Evolutionary conservation across 352 stramenopile genomes (phyloP).

Genomic region (Globisporangium parvum): DNA sequence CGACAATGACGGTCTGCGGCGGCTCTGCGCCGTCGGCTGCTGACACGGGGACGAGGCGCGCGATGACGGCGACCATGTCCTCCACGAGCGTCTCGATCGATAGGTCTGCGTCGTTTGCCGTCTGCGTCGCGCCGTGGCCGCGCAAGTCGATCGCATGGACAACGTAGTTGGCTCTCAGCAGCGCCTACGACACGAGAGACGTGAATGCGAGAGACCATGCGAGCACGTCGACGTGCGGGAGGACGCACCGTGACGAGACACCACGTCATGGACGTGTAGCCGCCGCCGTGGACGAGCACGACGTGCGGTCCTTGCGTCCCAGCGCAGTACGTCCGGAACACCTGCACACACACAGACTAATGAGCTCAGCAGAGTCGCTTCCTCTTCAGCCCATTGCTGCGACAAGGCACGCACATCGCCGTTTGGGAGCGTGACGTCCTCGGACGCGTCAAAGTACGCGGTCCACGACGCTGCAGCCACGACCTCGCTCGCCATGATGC

Average conservation of each 20-base stretch:
- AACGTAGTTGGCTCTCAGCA: constrained; percentile 71
- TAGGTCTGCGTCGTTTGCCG: constrained; percentile 56
- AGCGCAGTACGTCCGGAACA: constrained; percentile 74
- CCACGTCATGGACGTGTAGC: constrained; percentile 87
- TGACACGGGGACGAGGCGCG: constrained; percentile 37
- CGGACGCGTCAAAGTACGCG: constrained; percentile 69
- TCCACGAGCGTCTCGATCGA: constrained; percentile 72
- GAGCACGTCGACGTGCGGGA: not conserved
- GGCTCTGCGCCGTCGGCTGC: constrained; percentile 19
- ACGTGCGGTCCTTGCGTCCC: constrained; percentile 62
- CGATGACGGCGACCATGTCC: constrained; percentile 55
- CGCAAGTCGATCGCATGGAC: constrained; percentile 83
- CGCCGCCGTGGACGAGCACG: constrained; percentile 79
- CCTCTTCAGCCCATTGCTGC: not conserved
- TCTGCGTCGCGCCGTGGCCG: constrained; percentile 65
- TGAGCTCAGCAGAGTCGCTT: not conserved
- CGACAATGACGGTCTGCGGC: constrained; percentile 64
- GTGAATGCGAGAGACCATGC: not conserved
- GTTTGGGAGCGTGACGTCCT: constrained; percentile 55
- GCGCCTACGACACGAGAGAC: constrained; percentile 24
- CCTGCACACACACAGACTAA: constrained; percentile 21
- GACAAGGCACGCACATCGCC: constrained; percentile 41
- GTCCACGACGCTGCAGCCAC: constrained; percentile 22
- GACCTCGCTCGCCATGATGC: not conserved
- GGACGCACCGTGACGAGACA: constrained; percentile 54